Conservation (phyloP, 1,139 yeast species). For the Kodamaea plutei region DNA sequence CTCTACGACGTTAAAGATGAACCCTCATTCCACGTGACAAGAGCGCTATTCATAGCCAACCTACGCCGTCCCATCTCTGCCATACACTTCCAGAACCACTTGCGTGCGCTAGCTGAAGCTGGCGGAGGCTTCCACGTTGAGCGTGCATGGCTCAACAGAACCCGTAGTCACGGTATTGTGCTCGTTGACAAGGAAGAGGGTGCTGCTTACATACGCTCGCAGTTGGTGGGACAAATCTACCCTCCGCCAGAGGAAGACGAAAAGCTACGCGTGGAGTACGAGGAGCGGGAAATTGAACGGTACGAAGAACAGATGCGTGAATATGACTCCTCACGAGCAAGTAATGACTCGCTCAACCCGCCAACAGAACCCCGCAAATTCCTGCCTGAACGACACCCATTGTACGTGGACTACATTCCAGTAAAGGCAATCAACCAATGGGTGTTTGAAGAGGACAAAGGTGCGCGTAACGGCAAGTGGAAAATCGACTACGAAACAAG, state of each 20-base stretch:
- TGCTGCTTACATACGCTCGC: constrained; percentile 30
- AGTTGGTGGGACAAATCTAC: constrained; percentile 30
- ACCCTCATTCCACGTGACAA: constrained; percentile 33
- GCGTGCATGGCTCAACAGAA: constrained; percentile 43
- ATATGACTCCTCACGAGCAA: constrained; percentile 15
- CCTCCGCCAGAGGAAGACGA: constrained; percentile 27
- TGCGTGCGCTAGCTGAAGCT: constrained; percentile 24
- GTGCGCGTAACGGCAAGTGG: constrained; percentile 46
- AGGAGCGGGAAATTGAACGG: constrained; percentile 19
- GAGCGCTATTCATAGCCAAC: constrained; percentile 44
- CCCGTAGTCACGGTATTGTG: constrained; percentile 41
- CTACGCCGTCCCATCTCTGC: constrained; percentile 38
- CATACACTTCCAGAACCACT: constrained; percentile 30
- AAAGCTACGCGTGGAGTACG: constrained; percentile 20
- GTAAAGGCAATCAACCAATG: constrained; percentile 44
- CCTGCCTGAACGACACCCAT: constrained; percentile 21
- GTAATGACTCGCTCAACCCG: constrained; percentile 6
- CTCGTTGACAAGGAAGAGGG: constrained; percentile 37
- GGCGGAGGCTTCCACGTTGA: constrained; percentile 29
- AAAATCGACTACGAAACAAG: constrained; percentile 30
- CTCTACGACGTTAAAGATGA: constrained; percentile 27
- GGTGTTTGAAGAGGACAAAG: constrained; percentile 45
- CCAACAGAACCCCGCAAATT: constrained; percentile 18
- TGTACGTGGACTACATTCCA: constrained; percentile 43
- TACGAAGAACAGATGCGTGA: constrained; percentile 19